These are phyloP conservation scores for Conticribra weissflogii DNA, from an alignment of 108 stramenopile species.

Conservation along the genomic window DNA sequence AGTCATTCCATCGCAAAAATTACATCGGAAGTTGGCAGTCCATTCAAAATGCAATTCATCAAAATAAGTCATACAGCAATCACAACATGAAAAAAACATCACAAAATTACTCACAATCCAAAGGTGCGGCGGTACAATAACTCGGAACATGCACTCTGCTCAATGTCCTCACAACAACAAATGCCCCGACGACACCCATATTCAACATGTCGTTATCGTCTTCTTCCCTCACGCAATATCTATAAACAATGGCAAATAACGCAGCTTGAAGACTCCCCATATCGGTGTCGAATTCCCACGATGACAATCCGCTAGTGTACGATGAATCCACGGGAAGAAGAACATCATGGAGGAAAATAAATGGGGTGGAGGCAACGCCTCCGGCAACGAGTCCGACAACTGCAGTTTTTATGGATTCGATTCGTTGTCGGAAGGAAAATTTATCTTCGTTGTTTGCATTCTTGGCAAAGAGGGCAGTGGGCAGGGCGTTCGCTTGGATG, in stretches of 20 bases:
- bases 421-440: conserved; percentile 70
- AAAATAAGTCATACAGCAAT: neutral
- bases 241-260: conserved; percentile 84
- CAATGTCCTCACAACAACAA: conserved; percentile 72
- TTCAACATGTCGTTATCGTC: conserved; percentile 78
- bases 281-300: conserved; percentile 85
- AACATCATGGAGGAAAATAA: conserved; percentile 61
- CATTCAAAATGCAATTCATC: neutral
- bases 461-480: neutral
- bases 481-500: neutral
- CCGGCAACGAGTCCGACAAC: conserved; percentile 67
- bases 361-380: conserved; percentile 59
- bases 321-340: neutral
- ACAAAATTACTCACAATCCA: conserved; percentile 45
- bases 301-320: conserved; percentile 45
- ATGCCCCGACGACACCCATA: conserved; percentile 78
- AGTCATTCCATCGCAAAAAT: conserved; percentile 1
- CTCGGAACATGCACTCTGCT: conserved; percentile 54
- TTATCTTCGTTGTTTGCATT: conserved; percentile 48
- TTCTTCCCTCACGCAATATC: conserved; percentile 67
- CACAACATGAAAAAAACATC: neutral
- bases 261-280: conserved; percentile 64
- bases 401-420: conserved; percentile 74
- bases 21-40: no score
- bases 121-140: conserved; percentile 65